Base-by-base conservation (phyloP, 2,329 filamentous ascomycete species). In the Aspergillus fumigatus region DNA sequence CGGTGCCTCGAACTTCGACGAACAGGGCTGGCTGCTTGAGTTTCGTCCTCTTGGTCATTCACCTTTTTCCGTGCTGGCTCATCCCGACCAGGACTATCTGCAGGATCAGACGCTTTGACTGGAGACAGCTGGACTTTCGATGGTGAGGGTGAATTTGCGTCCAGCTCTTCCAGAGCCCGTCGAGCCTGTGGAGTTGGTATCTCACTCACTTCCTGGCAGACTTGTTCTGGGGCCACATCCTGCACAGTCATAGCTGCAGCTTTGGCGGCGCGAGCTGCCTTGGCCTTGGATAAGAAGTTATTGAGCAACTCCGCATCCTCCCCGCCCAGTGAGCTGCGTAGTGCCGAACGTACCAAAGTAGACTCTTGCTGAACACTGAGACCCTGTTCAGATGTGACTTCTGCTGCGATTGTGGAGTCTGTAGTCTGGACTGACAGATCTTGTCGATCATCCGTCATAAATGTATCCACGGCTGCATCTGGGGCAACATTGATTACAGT, bases 211-310 rank as follows among this genome's bases (percentile, higher is more conserved):
- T 53, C 21, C 58, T 60, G 26, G 59, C 56, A 11, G 51, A 53
- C 9, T 53, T 55, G 26, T 64, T 56, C 48, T 53, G 27, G 51
- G n/a, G 65, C 65, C 2, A 32, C 51, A 23, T 63, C 63, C 38
- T 66, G 62, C 4, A 61, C 52, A 14, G 60, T 59, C 27, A 59
- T 55, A 4, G 61, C 61, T 21, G 65, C 62, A 4, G 66, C 67
- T 59, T 73, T 73, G 48, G 73, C 74, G 17, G 67, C 73, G 29
- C 74, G 70, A 57, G 76, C 76, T 19, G 73, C 73, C 59, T 73
- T 68, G 10, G 74, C 74, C 52, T 70, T 73, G n/a, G 70, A 73
- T 26, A 77, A 56, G 59, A 77, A 76, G 51, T 73, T 67, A 52
- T 70, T 73, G 49, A 77, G 64, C n/a, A 77, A 55, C 41, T 67